A percentile compares a stretch with the other conserved stretches of the same genome.
phyloP scores from a whole-genome alignment of 768 basidiomycete species.

The Serendipita sp. region DNA sequence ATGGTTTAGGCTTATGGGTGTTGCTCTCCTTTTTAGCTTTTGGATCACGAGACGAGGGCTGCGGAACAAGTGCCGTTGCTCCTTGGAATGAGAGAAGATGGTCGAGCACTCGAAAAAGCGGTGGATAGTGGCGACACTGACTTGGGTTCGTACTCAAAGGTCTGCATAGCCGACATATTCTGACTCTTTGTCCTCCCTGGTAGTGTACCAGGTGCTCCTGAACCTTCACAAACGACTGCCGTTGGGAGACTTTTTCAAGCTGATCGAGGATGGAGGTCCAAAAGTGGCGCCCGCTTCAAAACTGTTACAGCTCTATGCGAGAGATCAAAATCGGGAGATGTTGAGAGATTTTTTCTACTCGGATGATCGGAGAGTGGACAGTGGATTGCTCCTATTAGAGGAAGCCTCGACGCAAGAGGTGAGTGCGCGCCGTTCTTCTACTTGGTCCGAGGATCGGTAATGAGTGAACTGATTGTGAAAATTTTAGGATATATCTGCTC shows the following conservation, averaged over 20 bases:
- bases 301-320: conserved; percentile 75
- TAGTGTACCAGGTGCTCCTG: conserved; percentile 88
- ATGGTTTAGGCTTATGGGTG: not conserved
- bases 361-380: conserved; percentile 87
- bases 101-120: conserved; percentile 70
- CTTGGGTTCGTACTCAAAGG: conserved; percentile 39
- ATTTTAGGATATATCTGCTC: conserved; percentile 51
- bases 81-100: conserved; percentile 87
- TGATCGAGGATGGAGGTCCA: conserved; percentile 81
- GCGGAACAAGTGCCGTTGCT: conserved; percentile 91
- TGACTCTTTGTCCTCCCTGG: too few species aligned
- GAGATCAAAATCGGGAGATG: conserved; percentile 82
- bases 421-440: conserved; percentile 13
- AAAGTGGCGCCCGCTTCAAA: conserved; percentile 55
- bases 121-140: conserved; percentile 93
- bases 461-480: not conserved
- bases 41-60: conserved; percentile 79
- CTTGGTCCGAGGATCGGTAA: not conserved
- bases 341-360: conserved; percentile 94
- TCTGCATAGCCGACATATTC: not conserved
- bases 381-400: conserved; percentile 72
- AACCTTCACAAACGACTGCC: conserved; percentile 69
- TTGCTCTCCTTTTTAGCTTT: conserved; percentile 31
- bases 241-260: conserved; percentile 82
- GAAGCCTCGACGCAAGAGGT: conserved; percentile 60